Conservation (phyloP, 352 stramenopile genomes). For the Globisporangium recalcitrans region DNA sequence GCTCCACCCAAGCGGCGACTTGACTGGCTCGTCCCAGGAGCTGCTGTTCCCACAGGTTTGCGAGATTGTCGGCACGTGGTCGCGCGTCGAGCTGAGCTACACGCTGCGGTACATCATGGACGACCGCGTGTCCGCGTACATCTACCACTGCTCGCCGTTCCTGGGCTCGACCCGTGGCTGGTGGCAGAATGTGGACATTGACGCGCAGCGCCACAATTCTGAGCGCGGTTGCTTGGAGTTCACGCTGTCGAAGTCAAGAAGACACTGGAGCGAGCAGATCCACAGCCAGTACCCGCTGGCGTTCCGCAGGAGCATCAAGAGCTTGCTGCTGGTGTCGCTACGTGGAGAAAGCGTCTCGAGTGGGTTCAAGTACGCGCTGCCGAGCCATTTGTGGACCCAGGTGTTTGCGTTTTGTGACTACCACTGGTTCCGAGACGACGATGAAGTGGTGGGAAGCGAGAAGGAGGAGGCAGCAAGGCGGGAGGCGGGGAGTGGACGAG, state of each 20-base stretch:
- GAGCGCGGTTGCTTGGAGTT: slow-evolving; percentile 41
- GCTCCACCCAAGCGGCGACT: slow-evolving; percentile 33
- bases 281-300: slow-evolving; percentile 35
- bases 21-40: slow-evolving; percentile 44
- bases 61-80: slow-evolving; percentile 42
- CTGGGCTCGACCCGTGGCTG: slow-evolving; percentile 34
- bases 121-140: slow-evolving; percentile 44
- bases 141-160: slow-evolving; percentile 41
- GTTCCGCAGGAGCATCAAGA: slow-evolving; percentile 36
- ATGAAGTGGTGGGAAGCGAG: neutral
- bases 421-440: slow-evolving; percentile 28
- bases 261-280: slow-evolving; percentile 34
- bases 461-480: neutral
- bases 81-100: slow-evolving; percentile 33
- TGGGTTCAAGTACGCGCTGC: neutral
- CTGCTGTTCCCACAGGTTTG: slow-evolving; percentile 51
- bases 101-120: slow-evolving; percentile 49
- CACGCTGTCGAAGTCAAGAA: slow-evolving; percentile 22
- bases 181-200: slow-evolving; percentile 47
- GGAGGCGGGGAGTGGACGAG: neutral
- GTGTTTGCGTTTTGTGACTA: slow-evolving; percentile 43
- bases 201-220: slow-evolving; percentile 10
- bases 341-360: slow-evolving; percentile 7
- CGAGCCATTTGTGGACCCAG: slow-evolving; percentile 27
- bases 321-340: slow-evolving; percentile 29